Base-by-base conservation (phyloP, 2,329 filamentous ascomycete species). In the Penicillium sp. region DNA sequence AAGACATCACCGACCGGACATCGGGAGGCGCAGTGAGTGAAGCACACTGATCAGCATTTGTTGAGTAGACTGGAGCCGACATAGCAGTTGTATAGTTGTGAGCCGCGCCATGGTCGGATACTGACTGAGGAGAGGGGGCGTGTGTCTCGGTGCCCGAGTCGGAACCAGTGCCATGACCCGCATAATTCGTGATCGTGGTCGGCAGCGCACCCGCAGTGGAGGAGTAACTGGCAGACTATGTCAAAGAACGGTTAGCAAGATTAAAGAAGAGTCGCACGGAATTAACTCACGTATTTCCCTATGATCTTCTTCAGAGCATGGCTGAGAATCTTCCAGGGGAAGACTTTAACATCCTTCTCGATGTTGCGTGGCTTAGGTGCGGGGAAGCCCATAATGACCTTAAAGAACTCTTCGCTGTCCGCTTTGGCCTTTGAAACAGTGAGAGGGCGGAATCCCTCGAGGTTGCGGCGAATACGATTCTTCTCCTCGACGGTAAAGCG, bases 331-430 rank as follows among this genome's bases (percentile, higher is more conserved):
- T 91, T 94, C 94, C 94, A 99, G 4, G 91, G 88, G 68, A 97
- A 99, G 12, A 97, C 94, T 76, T 99, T 99, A 69, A 99, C 92
- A 67, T 97, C 93, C 77, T 99, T 99, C 78, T 97, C 94, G 60
- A 99, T 99, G 68, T 97, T 96, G 57, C 94, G 83, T 16, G 94
- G 94, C 74, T 97, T 97, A 2, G 94, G 94, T 55, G 88, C 89
- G 12, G 91, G 90, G 68, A 97, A 97, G 1, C 85, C 90, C 94
- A 99, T 99, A 75, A 99, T 97, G 65, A 96, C 82, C 77, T 96
- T 96, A 85, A 97, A 97, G 73, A 97, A 97, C 50, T 95, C 90
- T 71, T 97, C 93, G 69, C 89, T 96, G 54, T 97, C 93, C 1
- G 85, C 69, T 74, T 95, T 96, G 52, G 86, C 85, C 74, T 99